Evolutionary conservation across 2,329 filamentous ascomycete genomes (phyloP), one percentile per base, ranked within the genome.

Genomic region (Whalleya microplaca): DNA sequence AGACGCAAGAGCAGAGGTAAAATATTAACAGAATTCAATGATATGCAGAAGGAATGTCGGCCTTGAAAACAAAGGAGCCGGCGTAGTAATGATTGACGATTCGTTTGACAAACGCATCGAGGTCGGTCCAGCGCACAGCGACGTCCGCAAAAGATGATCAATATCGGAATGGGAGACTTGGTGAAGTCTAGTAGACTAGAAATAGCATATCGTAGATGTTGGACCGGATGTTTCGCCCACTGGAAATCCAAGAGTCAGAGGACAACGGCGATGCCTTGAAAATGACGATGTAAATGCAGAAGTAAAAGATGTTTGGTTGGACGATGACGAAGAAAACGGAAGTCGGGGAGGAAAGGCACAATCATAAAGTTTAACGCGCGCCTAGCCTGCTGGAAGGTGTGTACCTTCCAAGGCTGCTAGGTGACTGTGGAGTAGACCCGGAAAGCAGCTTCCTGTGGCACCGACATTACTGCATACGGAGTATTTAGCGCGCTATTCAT

Each of bases 301-400:
- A n/a, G n/a, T n/a, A 53, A 56, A 41, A 37, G 53, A 53, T 61
- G 52, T 53, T 58, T 48, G 49, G 42, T 53, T 53, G 21, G 49
- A 55, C 48, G 58, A 61, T 58, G 58, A 55, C 47, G 29, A 58
- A 47, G 52, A 16, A 45, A 58, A 55, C 40, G 43, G 45, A 53
- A 21, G 18, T 27, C 40, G 44, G 51, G 50, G 48, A 32, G 7
- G n/a, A 55, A 55, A 41, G 14, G 32, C 32, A 37, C 3, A 16
- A 12, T 37, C 3, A 16, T 12, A 12, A 37, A 9, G 23, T 27
- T 37, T 37, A 16, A 37, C 32, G 32, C 32, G 32, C 32, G 32
- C 32, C 14, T 37, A 16, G 32, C 32, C 14, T 12, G 14, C 32
- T 3, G 27, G 27, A n/a, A n/a, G n/a, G n/a, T n/a, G n/a, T n/a